Evolutionary conservation across 352 stramenopile species (phyloP).

Genomic region (Phytophthora cactorum): DNA sequence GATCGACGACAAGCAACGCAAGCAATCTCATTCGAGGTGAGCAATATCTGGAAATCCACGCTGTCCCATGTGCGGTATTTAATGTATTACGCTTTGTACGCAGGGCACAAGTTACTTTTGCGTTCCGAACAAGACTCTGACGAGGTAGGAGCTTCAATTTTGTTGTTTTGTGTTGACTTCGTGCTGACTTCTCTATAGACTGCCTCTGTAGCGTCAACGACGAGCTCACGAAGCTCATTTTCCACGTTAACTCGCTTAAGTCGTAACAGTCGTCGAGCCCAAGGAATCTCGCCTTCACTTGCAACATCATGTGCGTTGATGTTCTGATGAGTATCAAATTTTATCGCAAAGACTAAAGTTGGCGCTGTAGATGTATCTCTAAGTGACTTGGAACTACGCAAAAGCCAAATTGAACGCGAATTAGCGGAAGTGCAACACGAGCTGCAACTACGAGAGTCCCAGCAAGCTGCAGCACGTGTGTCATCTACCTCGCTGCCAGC

Average conservation of each 20-base stretch:
- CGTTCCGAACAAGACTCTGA: slow-evolving; percentile 11
- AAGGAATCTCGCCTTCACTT: slow-evolving; percentile 26
- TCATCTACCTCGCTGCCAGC: neutral
- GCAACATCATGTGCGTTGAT: slow-evolving; percentile 46
- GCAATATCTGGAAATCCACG: neutral
- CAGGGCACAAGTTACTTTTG: slow-evolving; percentile 14
- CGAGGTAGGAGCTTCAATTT: slow-evolving; percentile 3
- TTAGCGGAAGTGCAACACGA: slow-evolving; percentile 53
- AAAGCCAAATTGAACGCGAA: slow-evolving; percentile 64
- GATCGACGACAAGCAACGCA: neutral
- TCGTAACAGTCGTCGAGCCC: neutral
- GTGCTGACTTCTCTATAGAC: slow-evolving; percentile 19
- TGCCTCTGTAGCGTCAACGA: slow-evolving; percentile 23
- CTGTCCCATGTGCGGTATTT: neutral
- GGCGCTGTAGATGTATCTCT: slow-evolving; percentile 46
- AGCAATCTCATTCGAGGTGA: neutral
- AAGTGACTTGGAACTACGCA: slow-evolving; percentile 59
- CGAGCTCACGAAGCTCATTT: slow-evolving; percentile 15
- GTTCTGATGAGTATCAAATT: neutral
- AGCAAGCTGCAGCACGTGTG: slow-evolving; percentile 9
- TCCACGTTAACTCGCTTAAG: slow-evolving; percentile 12
- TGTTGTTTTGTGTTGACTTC: neutral
- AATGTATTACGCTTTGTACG: neutral
- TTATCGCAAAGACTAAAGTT: neutral
- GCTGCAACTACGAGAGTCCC: slow-evolving; percentile 38